Base-by-base conservation (phyloP, 2,329 filamentous ascomycete species). In the Chalaropsis ovoidea region DNA sequence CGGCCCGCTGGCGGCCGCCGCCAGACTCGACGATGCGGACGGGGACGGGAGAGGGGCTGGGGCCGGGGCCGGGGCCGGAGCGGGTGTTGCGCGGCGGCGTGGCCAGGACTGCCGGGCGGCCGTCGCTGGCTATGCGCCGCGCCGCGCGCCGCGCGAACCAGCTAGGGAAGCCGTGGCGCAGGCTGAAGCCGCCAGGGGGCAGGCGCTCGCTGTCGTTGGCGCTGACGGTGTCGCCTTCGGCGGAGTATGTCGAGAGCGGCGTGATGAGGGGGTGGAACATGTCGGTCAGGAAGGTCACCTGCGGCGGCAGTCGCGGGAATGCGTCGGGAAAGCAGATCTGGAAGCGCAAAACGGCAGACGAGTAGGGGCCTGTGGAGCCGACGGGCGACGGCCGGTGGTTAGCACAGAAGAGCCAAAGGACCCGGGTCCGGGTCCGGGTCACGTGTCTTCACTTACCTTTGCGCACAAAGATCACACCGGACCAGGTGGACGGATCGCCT, bases 251-350 rank as follows among this genome's bases (percentile, higher is more conserved):
- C n/a, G 91, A 96, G 68, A 95, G 81, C 45, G 94, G 92, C 7
- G 92, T 91, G 70, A 97, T 86, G 52, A 99, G 81, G 19, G 93
- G 93, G 74, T 99, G 93, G 75, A 97, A 99, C 70, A 97, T 87
- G 73, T 97, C 93, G 70, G 90, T 95, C 58, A 85, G 83, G 75
- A 99, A 96, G 65, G 87, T 93, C 69, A 99, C 84, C 19, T 92
- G 80, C 10, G 94, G 94, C 62, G 93, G 89, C 22, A 89, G 77
- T 63, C 81, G 77, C 13, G 93, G 93, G 73, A 95, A 96, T 47
- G 82, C 81, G 68, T 87, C 80, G 43, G 92, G 89, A 71, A 97
- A 97, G 27, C 86, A 87, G 69, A 97, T 88, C 70, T 94, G 87
- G 76, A 97, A 95, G 71, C 92, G 88, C 69, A 97, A 82, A 71